Evolutionary conservation across 2,329 filamentous ascomycete species (phyloP).

Genomic region (Colletotrichum liaoningense): DNA sequence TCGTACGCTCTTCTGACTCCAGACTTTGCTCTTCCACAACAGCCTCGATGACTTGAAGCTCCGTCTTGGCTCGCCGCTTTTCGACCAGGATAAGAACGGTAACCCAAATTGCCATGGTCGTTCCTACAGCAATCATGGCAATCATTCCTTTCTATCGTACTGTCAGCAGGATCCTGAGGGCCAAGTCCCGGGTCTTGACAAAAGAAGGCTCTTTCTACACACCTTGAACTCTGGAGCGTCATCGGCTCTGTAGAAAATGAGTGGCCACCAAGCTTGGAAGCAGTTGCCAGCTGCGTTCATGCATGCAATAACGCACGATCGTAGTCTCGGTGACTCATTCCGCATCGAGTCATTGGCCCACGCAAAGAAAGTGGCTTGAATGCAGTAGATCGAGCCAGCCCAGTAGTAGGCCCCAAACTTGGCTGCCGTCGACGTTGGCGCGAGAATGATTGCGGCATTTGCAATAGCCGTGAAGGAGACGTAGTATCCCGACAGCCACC

Average conservation of each 20-base stretch:
- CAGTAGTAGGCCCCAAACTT: slow-evolving; percentile 15
- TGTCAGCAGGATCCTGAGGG: not conserved
- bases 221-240: slow-evolving; percentile 2
- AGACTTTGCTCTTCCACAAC: not conserved
- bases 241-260: slow-evolving; percentile 8
- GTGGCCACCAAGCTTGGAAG: slow-evolving; percentile 18
- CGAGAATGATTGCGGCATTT: slow-evolving; percentile 12
- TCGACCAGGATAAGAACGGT: not conserved
- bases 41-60: not conserved
- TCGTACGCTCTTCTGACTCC: not conserved
- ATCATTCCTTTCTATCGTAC: slow-evolving; percentile 7
- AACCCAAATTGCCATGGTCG: slow-evolving; percentile 11
- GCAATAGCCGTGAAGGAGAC: slow-evolving; percentile 2
- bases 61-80: not conserved
- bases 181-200: no score
- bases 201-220: not conserved
- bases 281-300: slow-evolving; percentile 22
- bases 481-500: slow-evolving; percentile 11
- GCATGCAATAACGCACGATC: slow-evolving; percentile 16
- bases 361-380: slow-evolving; percentile 17
- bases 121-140: not conserved
- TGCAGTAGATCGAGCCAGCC: slow-evolving; percentile 13
- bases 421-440: not conserved
- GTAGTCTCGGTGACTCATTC: not conserved
- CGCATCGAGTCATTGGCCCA: slow-evolving; percentile 16